phyloP scores from a whole-genome alignment of 2,329 filamentous ascomycete genomes.

The Stylonectria norvegica region DNA sequence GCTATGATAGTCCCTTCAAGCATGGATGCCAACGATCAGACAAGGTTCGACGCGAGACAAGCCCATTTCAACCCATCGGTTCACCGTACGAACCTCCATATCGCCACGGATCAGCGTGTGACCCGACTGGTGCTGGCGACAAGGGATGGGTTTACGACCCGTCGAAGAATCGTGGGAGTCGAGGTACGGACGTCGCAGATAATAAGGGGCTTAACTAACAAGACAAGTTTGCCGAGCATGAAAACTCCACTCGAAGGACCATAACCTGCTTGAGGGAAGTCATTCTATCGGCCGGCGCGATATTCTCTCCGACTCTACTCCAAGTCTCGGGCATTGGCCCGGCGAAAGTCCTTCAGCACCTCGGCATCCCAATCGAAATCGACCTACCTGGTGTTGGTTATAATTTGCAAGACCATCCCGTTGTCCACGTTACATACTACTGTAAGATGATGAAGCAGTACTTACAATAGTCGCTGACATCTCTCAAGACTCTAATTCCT shows the following conservation, averaged over 20 bases:
- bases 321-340: slow-evolving; percentile 14
- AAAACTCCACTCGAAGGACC: not conserved
- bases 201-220: not conserved
- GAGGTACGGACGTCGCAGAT: slow-evolving; percentile 3
- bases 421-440: slow-evolving; percentile 9
- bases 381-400: slow-evolving; percentile 10
- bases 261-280: slow-evolving; percentile 5
- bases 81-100: slow-evolving; percentile 6
- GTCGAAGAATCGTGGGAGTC: slow-evolving; percentile 10
- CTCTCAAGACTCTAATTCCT: slow-evolving; percentile 5
- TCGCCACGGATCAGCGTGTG: slow-evolving; percentile 6
- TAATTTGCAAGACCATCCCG: slow-evolving; percentile 15
- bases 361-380: slow-evolving; percentile 6
- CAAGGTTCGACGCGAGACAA: slow-evolving; percentile 10
- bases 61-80: slow-evolving; percentile 7
- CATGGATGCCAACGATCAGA: slow-evolving; percentile 10
- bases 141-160: not conserved
- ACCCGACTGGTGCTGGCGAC: slow-evolving; percentile 7
- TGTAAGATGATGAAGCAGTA: not conserved
- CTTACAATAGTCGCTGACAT: not conserved
- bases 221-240: slow-evolving; percentile 2
- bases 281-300: slow-evolving; percentile 12
- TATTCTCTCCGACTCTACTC: slow-evolving; percentile 10
- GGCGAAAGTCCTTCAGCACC: slow-evolving; percentile 1
- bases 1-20: slow-evolving; percentile 12